Evolutionary conservation across 306 rosid species (phyloP).

Genomic region (Rosa persica): DNA sequence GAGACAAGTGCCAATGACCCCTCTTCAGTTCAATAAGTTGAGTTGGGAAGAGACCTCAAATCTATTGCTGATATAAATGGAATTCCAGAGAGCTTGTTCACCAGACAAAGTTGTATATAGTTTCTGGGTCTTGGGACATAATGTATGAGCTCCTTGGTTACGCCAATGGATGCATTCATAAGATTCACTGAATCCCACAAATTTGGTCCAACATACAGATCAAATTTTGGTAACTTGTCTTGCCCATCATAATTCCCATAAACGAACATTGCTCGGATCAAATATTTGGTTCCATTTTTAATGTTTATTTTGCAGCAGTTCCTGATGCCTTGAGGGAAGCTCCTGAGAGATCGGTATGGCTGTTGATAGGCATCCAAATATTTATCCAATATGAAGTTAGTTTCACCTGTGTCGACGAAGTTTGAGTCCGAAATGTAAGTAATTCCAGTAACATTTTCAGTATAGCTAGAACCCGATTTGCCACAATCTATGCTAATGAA

Average conservation of each 20-base stretch:
- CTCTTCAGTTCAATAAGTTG: not conserved
- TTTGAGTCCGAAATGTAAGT: constrained; percentile 16
- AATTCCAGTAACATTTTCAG: constrained; percentile 13
- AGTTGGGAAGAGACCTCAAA: constrained; percentile 1
- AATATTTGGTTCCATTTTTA: constrained; percentile 29
- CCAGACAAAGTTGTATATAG: constrained; percentile 20
- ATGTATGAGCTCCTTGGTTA: constrained; percentile 36
- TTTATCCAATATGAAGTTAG: not conserved
- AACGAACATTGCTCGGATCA: constrained; percentile 38
- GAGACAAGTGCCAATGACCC: not conserved
- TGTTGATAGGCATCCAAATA: not conserved
- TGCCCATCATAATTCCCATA: constrained; percentile 43
- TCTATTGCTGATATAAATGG: constrained; percentile 22
- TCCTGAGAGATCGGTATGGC: constrained; percentile 21
- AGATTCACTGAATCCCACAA: constrained; percentile 33
- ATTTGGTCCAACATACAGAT: constrained; percentile 37
- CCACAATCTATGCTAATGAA: constrained; percentile 39
- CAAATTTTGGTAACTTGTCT: constrained; percentile 28
- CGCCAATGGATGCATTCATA: not conserved
- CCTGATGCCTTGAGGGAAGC: constrained; percentile 44
- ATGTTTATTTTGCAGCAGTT: constrained; percentile 40
- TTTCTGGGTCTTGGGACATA: not conserved
- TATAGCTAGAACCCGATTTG: not conserved
- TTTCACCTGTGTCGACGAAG: constrained; percentile 25
- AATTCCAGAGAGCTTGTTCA: not conserved